Percentiles rank a stretch among this genome's conserved stretches.
phyloP scores from a whole-genome alignment of 176 grass and related monocot species.

The Canna indica region DNA sequence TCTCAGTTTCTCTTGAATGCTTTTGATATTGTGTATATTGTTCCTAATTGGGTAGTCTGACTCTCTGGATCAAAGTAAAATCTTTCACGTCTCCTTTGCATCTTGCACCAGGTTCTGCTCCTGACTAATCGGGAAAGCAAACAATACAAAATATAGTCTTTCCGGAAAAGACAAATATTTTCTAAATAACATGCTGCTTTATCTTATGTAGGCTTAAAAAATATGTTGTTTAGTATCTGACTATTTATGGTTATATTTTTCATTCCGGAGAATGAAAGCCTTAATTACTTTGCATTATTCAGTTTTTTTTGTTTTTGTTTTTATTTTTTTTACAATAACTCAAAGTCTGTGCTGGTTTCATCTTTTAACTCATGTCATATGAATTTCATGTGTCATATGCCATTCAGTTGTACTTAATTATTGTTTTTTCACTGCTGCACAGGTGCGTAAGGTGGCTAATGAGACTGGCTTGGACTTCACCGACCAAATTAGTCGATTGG shows the following conservation, averaged over 20 bases:
- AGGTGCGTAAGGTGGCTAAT: slow-evolving; percentile 29
- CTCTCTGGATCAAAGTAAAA: background rate
- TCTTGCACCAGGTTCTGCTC: background rate
- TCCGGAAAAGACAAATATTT: too few species aligned
- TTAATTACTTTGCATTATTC: too few species aligned
- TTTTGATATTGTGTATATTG: background rate
- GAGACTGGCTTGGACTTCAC: slow-evolving; percentile 32
- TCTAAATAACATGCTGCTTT: too few species aligned
- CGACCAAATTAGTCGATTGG: slow-evolving; percentile 27
- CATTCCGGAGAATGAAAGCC: too few species aligned
- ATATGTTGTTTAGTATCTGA: too few species aligned
- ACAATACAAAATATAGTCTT: too few species aligned
- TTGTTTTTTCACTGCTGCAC: background rate
- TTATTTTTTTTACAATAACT: background rate
- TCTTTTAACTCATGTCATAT: background rate
- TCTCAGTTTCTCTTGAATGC: background rate
- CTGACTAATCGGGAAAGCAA: background rate
- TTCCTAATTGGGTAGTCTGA: background rate
- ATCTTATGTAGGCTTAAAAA: too few species aligned
- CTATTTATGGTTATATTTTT: too few species aligned
- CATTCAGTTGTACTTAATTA: background rate
- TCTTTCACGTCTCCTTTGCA: background rate
- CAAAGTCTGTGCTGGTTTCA: background rate
- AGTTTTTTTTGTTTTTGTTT: background rate
- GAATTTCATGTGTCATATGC: background rate